Conservation (phyloP, 495 filamentous ascomycete species). For the Cetradonia linearis region DNA sequence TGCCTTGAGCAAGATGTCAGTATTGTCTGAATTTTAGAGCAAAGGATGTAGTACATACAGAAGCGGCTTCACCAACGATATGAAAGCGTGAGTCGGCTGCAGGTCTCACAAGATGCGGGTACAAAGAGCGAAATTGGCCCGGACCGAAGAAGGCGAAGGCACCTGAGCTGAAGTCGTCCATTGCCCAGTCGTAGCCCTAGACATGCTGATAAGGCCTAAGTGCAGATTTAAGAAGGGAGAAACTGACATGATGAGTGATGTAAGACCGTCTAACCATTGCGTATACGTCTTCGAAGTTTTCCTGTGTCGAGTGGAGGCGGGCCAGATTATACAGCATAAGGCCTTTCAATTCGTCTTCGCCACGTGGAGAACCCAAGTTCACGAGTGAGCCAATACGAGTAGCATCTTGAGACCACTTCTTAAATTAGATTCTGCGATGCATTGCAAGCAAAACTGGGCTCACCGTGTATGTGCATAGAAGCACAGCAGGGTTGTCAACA, state of each 20-base stretch:
- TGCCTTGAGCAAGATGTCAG: background rate
- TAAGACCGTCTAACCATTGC: constrained; percentile 1
- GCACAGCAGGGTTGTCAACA: background rate
- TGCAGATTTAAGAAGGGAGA: too few species aligned
- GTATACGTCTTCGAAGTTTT: background rate
- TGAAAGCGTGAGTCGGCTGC: constrained; percentile 8
- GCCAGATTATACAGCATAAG: constrained; percentile 6
- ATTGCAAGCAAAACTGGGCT: background rate
- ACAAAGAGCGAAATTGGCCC: constrained; percentile 2
- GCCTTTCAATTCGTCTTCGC: constrained; percentile 2
- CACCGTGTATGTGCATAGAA: constrained; percentile 5
- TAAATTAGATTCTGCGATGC: background rate
- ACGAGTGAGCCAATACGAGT: constrained; percentile 4
- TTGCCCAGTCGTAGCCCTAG: constrained; percentile 2
- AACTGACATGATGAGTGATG: constrained; percentile 4
- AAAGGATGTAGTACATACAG: background rate
- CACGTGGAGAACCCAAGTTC: constrained; percentile 2
- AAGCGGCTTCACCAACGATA: constrained; percentile 6
- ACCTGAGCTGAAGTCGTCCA: constrained; percentile 8
- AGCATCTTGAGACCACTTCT: constrained; percentile 5
- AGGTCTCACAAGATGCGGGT: constrained; percentile 5
- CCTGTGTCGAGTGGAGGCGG: background rate
- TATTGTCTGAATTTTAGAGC: background rate
- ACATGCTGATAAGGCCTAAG: background rate
- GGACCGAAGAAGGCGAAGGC: constrained; percentile 7